Conservation (phyloP, 345 rosid species). For the Bretschneidera sinensis region DNA sequence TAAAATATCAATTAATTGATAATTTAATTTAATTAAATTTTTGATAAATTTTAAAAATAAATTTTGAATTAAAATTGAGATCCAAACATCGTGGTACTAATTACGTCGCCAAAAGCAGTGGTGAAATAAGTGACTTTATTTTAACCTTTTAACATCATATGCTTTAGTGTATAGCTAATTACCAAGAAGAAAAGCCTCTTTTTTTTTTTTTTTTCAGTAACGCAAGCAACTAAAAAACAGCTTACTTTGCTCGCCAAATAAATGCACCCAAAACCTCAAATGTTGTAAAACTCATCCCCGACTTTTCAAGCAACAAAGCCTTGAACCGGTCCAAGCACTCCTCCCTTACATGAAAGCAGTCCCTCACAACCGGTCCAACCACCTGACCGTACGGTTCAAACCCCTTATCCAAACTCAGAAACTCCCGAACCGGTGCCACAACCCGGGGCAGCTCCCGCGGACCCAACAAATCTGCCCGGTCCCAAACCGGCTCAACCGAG, state of each 20-base stretch:
- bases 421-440: conserved; percentile 51
- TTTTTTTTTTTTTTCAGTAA: conserved; percentile 5
- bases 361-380: conserved; percentile 38
- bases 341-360: conserved; percentile 54
- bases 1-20: no score
- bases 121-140: no score
- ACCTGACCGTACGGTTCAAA: conserved; percentile 37
- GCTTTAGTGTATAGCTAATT: no score
- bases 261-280: conserved; percentile 88
- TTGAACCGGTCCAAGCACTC: conserved; percentile 64
- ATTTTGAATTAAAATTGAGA: no score
- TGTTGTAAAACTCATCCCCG: conserved; percentile 64
- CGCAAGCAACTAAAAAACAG: neutral
- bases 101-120: no score
- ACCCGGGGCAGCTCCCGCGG: conserved; percentile 61
- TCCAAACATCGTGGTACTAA: no score
- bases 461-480: conserved; percentile 45
- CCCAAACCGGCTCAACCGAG: conserved; percentile 62
- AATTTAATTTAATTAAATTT: no score
- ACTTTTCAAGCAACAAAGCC: conserved; percentile 37
- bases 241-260: conserved; percentile 91
- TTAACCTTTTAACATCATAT: no score
- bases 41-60: no score
- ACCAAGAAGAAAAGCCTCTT: no score
- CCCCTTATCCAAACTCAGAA: conserved; percentile 38